A percentile compares a stretch with the other conserved stretches of the same genome.
These are phyloP conservation scores for Metschnikowia shivogae DNA, from an alignment of 805 yeast species.

Conservation along the genomic window DNA sequence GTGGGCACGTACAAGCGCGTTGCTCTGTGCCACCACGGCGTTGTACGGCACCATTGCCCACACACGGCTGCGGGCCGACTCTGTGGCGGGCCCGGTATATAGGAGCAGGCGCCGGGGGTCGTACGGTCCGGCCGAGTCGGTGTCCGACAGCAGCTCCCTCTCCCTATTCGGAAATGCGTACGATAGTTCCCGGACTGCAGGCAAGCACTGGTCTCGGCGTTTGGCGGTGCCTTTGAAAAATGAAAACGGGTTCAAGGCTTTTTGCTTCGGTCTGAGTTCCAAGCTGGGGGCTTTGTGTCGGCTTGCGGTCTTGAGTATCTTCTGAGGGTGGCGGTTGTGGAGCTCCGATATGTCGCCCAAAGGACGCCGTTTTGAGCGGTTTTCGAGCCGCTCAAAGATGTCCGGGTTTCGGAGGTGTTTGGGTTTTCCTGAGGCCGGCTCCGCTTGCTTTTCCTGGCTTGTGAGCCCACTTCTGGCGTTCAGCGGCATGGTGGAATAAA, in stretches of 20 bases:
- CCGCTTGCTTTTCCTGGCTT: too few relatives aligned
- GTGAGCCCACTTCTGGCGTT: too few relatives aligned
- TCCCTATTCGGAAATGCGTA: background rate
- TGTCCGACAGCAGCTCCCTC: too few relatives aligned
- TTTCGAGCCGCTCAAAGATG: constrained; percentile 12
- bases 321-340: background rate
- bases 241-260: too few relatives aligned
- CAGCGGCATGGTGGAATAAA: background rate
- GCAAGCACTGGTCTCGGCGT: background rate
- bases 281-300: background rate
- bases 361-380: constrained; percentile 12
- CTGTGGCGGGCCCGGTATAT: background rate
- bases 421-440: too few relatives aligned
- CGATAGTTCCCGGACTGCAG: constrained; percentile 1
- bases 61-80: too few relatives aligned
- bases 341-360: constrained; percentile 8
- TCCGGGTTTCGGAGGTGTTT: constrained; percentile 8
- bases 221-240: background rate
- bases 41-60: constrained; percentile 4
- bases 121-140: background rate
- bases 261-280: too few relatives aligned
- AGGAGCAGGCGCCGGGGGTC: background rate
- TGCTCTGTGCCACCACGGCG: constrained; percentile 7
- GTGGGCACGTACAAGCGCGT: constrained; percentile 3
- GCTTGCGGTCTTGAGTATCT: background rate